These are phyloP conservation scores for Diaporthe ilicicola DNA, from an alignment of 2,329 filamentous ascomycete species.

Conservation along the genomic window DNA sequence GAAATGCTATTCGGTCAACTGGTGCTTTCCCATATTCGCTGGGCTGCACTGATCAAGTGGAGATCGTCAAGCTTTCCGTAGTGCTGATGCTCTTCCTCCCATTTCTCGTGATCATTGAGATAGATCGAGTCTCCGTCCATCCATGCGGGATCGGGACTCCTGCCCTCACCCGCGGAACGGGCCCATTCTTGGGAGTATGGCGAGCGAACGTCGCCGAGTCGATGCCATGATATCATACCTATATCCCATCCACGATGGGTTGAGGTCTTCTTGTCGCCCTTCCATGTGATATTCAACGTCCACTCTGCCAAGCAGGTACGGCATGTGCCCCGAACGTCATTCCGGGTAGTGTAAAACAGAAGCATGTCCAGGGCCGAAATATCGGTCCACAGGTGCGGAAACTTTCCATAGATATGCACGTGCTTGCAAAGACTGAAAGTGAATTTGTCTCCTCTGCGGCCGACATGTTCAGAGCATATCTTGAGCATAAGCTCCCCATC, in stretches of 20 bases:
- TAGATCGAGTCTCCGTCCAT: background rate
- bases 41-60: no score
- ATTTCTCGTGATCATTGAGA: background rate
- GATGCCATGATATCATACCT: background rate
- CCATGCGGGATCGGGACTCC: background rate
- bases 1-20: no score
- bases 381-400: background rate
- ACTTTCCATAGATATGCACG: background rate
- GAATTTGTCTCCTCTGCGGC: background rate
- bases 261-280: background rate
- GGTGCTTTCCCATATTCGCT: no score
- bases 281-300: background rate
- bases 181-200: background rate
- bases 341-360: fast-evolving
- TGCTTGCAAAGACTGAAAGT: background rate
- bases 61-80: no score
- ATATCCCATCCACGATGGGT: background rate
- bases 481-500: background rate
- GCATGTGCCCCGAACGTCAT: background rate
- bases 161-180: background rate
- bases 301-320: background rate
- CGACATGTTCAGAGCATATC: background rate
- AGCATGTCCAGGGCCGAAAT: no score
- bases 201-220: background rate
- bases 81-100: no score